phyloP scores from a whole-genome alignment of 2,329 filamentous ascomycete genomes.

The Stachybotrys chartarum region DNA sequence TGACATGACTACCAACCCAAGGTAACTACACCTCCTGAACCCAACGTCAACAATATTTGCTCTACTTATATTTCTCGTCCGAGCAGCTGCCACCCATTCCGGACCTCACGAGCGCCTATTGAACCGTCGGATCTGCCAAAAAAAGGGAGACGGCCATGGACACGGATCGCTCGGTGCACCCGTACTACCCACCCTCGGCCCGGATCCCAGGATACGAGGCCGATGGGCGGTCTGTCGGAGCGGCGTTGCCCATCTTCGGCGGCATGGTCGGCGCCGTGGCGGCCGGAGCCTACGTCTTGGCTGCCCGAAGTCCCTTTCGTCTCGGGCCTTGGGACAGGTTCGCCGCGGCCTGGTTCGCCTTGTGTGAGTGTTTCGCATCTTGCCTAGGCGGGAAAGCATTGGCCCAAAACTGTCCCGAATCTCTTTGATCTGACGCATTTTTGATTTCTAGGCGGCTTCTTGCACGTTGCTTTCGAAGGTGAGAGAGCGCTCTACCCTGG shows the following conservation, averaged over 20 bases:
- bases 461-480: conserved; percentile 82
- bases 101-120: too few species aligned
- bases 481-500: not conserved
- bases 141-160: not conserved
- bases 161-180: conserved; percentile 23
- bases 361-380: conserved; percentile 34
- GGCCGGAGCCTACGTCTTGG: conserved; percentile 17
- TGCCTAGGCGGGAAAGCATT: not conserved
- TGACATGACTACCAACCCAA: too few species aligned
- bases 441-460: conserved; percentile 44
- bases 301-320: conserved; percentile 9
- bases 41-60: too few species aligned
- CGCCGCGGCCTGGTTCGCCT: conserved; percentile 44
- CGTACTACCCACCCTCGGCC: conserved; percentile 41
- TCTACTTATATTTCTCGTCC: too few species aligned
- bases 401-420: not conserved
- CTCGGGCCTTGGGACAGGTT: conserved; percentile 29
- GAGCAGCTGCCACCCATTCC: too few species aligned
- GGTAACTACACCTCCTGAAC: too few species aligned
- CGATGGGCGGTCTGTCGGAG: conserved; percentile 32
- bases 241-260: conserved; percentile 28
- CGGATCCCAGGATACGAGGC: conserved; percentile 35
- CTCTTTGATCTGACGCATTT: not conserved
- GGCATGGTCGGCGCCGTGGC: conserved; percentile 28
- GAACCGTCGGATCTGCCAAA: too few species aligned